phyloP scores from a whole-genome alignment of 768 basidiomycete genomes.

The Termitomyces sp. region DNA sequence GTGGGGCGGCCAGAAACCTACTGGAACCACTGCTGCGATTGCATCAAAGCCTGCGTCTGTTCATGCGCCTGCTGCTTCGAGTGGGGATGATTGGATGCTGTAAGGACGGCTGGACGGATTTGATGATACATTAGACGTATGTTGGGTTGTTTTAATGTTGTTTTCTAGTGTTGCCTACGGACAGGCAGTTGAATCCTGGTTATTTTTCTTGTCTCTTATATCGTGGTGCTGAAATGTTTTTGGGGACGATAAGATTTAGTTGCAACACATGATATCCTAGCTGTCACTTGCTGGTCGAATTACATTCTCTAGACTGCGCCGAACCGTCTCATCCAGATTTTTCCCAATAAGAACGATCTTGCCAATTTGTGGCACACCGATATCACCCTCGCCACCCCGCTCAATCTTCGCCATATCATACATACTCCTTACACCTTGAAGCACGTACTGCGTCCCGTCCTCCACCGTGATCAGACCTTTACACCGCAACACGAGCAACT shows the following conservation, averaged over 20 bases:
- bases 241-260: too few relatives aligned
- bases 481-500: conserved; percentile 72
- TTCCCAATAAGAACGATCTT: conserved; percentile 90
- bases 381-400: conserved; percentile 32
- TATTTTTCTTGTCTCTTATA: neutral
- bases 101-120: neutral
- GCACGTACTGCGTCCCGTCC: conserved; percentile 58
- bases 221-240: neutral
- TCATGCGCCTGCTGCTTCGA: neutral
- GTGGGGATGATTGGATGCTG: conserved; percentile 10
- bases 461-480: conserved; percentile 74
- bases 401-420: conserved; percentile 70
- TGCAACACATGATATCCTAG: neutral
- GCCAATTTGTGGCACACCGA: conserved; percentile 58
- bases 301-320: conserved; percentile 44
- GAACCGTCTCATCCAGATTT: conserved; percentile 57
- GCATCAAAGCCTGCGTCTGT: neutral
- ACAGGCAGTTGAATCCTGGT: neutral
- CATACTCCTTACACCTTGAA: conserved; percentile 90
- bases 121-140: neutral
- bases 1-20: conserved; percentile 54
- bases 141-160: neutral
- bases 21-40: neutral
- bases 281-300: conserved; percentile 8
- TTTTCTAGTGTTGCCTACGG: neutral